Percentiles rank a stretch among this genome's conserved stretches.
These are phyloP conservation scores for Pseudogymnoascus destructans DNA, from an alignment of 2,329 filamentous ascomycete genomes.

Conservation along the genomic window DNA sequence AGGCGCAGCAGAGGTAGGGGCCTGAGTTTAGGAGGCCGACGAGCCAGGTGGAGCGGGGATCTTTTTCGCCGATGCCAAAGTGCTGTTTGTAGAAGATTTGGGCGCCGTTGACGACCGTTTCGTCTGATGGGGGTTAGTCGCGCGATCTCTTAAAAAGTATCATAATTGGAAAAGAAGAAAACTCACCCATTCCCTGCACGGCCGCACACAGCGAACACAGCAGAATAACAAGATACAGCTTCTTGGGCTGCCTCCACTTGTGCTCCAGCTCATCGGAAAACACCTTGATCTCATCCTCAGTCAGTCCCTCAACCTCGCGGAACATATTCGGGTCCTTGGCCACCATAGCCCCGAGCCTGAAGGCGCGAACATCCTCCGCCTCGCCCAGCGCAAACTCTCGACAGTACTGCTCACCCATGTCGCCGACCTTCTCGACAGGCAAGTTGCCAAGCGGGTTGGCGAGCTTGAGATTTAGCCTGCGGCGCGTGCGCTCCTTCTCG, in stretches of 20 bases:
- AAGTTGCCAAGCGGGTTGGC: slow-evolving; percentile 40
- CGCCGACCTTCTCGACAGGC: slow-evolving; percentile 36
- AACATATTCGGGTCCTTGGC: slow-evolving; percentile 35
- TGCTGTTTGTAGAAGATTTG: slow-evolving; percentile 50
- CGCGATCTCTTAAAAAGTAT: slow-evolving; percentile 15
- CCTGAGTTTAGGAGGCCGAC: slow-evolving; percentile 48
- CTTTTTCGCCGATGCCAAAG: slow-evolving; percentile 44
- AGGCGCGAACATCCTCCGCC: slow-evolving; percentile 43
- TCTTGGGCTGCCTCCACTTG: slow-evolving; percentile 55
- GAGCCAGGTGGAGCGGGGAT: slow-evolving; percentile 41
- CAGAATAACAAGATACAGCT: slow-evolving; percentile 52
- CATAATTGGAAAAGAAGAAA: neutral
- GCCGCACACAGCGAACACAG: slow-evolving; percentile 56
- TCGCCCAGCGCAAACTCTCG: slow-evolving; percentile 39
- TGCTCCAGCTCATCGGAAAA: slow-evolving; percentile 49
- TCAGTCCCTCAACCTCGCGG: slow-evolving; percentile 39
- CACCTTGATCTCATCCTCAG: slow-evolving; percentile 41
- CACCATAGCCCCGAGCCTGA: slow-evolving; percentile 45
- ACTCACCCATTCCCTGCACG: slow-evolving; percentile 52
- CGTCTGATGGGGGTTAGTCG: slow-evolving; percentile 31
- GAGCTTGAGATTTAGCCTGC: slow-evolving; percentile 35
- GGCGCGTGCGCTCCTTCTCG: slow-evolving; percentile 23
- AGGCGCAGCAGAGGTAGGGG: slow-evolving; percentile 52
- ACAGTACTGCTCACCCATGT: slow-evolving; percentile 46
- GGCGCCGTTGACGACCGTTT: slow-evolving; percentile 56